A percentile compares a stretch with the other conserved stretches of the same genome.
phyloP scores from a whole-genome alignment of 257 asterid species.

The Solanum bulbocastanum region DNA sequence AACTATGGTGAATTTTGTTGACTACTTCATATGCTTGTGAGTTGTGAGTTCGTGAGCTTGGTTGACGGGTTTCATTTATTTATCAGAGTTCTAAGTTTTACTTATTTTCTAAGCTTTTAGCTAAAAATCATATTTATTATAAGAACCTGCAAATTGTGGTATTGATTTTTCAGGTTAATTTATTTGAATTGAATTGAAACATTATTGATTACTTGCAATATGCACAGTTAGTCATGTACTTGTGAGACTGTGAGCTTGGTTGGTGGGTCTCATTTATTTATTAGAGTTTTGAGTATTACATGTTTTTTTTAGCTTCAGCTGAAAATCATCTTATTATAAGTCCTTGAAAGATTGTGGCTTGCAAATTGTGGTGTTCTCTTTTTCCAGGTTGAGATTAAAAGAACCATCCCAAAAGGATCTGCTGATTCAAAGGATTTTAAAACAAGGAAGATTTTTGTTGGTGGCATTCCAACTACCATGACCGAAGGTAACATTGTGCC shows the following conservation, averaged over 20 bases:
- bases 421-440: constrained; percentile 81
- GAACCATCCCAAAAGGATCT: constrained; percentile 88
- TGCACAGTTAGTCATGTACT: not conserved
- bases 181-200: not conserved
- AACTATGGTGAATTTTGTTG: not conserved
- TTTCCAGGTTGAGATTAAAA: constrained; percentile 83
- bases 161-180: not conserved
- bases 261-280: not conserved
- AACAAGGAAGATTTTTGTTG: constrained; percentile 85
- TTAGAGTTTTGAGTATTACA: not conserved
- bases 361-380: not conserved
- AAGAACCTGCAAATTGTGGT: not conserved
- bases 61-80: not conserved
- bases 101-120: not conserved
- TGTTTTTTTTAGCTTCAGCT: not conserved
- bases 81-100: not conserved
- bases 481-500: constrained; percentile 49
- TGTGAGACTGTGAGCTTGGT: not conserved
- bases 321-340: not conserved
- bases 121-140: not conserved
- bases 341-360: not conserved
- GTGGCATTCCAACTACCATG: constrained; percentile 79
- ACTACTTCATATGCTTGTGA: not conserved
- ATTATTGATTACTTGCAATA: not conserved
- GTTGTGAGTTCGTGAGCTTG: not conserved